Conservation (phyloP, 2,329 filamentous ascomycete species). For the Fusarium sp. region DNA sequence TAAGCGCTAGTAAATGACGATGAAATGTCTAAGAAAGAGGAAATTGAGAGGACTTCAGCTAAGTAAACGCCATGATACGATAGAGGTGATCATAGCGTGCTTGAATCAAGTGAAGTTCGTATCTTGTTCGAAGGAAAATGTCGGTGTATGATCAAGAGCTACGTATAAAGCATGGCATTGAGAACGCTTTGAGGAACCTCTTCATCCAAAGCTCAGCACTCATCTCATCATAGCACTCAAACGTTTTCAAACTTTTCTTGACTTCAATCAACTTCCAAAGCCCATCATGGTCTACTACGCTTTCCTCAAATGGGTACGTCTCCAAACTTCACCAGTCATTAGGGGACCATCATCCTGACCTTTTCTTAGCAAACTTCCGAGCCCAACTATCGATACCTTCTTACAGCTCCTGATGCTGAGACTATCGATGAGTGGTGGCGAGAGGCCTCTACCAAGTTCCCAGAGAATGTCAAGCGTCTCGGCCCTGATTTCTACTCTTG, state of each 20-base stretch:
- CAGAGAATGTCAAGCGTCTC: background rate
- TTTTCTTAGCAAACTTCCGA: background rate
- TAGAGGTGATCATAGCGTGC: no score
- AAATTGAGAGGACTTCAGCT: background rate
- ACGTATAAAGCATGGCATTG: background rate
- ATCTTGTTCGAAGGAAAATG: background rate
- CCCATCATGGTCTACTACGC: constrained; percentile 14
- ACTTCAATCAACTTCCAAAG: background rate
- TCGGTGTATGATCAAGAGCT: background rate
- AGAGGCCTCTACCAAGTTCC: background rate
- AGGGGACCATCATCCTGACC: background rate
- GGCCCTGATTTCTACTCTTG: background rate
- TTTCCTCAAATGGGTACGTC: background rate
- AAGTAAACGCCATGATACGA: background rate
- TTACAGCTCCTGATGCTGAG: background rate
- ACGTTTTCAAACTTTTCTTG: no score
- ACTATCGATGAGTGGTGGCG: constrained; percentile 14
- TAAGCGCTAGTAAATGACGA: background rate
- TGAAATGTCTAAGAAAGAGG: background rate
- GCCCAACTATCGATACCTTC: background rate
- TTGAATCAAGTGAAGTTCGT: background rate
- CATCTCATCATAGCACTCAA: background rate
- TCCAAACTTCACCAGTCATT: background rate
- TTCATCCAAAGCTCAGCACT: no score
- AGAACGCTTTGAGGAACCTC: background rate